phyloP scores from a whole-genome alignment of 2,329 filamentous ascomycete genomes.

The Aspergillaceae sp. region DNA sequence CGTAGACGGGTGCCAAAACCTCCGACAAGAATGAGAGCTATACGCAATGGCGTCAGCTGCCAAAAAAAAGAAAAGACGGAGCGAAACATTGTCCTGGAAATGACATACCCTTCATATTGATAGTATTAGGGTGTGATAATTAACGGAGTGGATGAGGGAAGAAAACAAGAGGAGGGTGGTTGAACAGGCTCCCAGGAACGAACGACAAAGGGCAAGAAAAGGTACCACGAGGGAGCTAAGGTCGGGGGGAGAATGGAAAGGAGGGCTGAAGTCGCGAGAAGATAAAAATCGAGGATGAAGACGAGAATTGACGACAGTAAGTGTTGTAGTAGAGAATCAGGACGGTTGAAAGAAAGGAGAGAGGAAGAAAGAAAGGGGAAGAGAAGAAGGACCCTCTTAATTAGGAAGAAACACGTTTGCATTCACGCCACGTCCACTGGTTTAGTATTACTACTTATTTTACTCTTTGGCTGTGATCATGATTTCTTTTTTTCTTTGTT shows the following conservation, averaged over 20 bases:
- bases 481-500: no score
- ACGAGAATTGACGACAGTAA: conserved; percentile 6
- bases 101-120: conserved; percentile 39
- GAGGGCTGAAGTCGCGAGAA: neutral
- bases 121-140: conserved; percentile 1
- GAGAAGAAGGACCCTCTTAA: neutral
- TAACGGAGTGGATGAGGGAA: neutral
- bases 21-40: conserved; percentile 97
- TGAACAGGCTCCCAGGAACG: neutral
- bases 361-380: neutral
- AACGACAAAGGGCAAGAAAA: neutral
- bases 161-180: neutral
- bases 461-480: neutral
- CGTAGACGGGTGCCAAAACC: conserved; percentile 97
- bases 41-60: conserved; percentile 9
- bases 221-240: no score
- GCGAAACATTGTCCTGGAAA: neutral
- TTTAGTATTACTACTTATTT: neutral
- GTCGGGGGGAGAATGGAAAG: no score
- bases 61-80: conserved; percentile 4
- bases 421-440: conserved; percentile 5
- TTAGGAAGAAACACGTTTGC: conserved; percentile 7
- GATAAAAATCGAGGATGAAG: conserved; percentile 7
- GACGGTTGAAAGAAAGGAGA: neutral
- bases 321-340: neutral